phyloP scores from a whole-genome alignment of 306 rosid genomes.

The Cicer bijugum region DNA sequence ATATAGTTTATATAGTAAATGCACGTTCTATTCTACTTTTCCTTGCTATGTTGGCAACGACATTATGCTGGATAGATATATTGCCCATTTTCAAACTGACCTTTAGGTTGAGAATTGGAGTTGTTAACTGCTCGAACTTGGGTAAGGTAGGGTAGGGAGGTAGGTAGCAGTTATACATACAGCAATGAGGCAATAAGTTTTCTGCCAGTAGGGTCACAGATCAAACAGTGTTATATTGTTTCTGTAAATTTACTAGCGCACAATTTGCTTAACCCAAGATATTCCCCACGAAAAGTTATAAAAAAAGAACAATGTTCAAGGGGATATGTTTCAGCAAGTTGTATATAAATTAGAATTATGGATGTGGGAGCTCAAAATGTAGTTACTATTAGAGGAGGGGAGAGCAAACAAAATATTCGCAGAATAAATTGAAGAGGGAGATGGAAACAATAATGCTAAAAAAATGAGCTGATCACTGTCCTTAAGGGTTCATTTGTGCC shows the following conservation, averaged over 20 bases:
- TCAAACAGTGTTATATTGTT: constrained; percentile 10
- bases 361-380: constrained; percentile 7
- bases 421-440: neutral
- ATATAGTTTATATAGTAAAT: constrained; percentile 30
- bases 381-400: constrained; percentile 15
- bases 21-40: neutral
- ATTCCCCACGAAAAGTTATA: neutral
- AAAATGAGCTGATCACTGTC: neutral
- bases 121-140: neutral
- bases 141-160: constrained; percentile 17
- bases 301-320: constrained; percentile 5
- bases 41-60: neutral
- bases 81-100: neutral
- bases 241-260: constrained; percentile 1
- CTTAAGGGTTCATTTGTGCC: neutral
- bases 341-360: neutral
- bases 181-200: neutral
- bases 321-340: neutral
- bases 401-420: constrained; percentile 5
- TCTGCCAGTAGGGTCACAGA: constrained; percentile 11
- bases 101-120: neutral
- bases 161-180: neutral
- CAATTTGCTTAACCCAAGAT: constrained; percentile 21
- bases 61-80: constrained; percentile 6
- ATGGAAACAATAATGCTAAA: neutral